A percentile compares a stretch with the other conserved stretches of the same genome.
Evolutionary conservation across 345 rosid species (phyloP).

Genomic region (Microthlaspi erraticum): DNA sequence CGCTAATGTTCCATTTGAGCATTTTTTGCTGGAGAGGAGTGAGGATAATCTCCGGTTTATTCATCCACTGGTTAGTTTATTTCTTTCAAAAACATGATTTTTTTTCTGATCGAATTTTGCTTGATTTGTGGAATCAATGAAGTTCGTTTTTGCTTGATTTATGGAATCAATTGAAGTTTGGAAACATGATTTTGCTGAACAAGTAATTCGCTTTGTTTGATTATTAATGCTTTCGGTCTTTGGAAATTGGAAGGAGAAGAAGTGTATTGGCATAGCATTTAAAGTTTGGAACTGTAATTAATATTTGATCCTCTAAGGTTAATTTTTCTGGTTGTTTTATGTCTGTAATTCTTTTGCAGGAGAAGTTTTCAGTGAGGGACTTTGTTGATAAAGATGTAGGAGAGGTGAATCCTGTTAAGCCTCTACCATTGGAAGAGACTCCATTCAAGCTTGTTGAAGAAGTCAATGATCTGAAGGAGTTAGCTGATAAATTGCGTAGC

Average conservation of each 20-base stretch:
- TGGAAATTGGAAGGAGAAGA: background rate
- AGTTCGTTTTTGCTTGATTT: background rate
- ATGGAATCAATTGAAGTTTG: background rate
- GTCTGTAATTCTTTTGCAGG: constrained; percentile 51
- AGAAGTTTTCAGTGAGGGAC: constrained; percentile 69
- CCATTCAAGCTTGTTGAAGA: constrained; percentile 80
- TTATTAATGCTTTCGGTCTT: background rate
- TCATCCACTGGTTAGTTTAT: constrained; percentile 82
- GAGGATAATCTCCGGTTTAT: constrained; percentile 63
- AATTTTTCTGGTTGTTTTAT: background rate
- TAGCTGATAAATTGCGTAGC: constrained; percentile 65
- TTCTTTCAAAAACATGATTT: background rate
- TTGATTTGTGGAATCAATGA: background rate
- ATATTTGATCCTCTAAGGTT: background rate
- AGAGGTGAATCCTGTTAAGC: constrained; percentile 52
- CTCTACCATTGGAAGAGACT: constrained; percentile 58
- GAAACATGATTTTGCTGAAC: background rate
- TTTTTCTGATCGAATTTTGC: background rate
- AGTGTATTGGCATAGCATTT: background rate
- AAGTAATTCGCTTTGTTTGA: background rate
- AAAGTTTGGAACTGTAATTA: background rate
- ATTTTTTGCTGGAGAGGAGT: constrained; percentile 75
- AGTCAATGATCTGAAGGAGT: constrained; percentile 74
- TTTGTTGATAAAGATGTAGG: constrained; percentile 62
- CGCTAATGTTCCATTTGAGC: constrained; percentile 69